phyloP scores from a whole-genome alignment of 140 eudicot species.

The Cichorium intybus region DNA sequence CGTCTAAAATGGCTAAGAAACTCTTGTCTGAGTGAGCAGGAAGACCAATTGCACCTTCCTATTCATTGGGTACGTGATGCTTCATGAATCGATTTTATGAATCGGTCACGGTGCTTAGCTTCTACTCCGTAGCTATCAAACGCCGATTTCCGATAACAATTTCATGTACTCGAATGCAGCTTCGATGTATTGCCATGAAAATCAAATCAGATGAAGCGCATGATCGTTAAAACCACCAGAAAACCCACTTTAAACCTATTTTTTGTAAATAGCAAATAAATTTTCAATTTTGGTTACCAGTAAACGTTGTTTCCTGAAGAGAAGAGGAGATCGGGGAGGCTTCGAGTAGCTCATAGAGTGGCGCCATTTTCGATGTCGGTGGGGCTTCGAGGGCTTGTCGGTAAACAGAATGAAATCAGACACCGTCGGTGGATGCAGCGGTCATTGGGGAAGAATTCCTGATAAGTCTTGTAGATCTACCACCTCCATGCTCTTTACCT shows the following conservation, averaged over 20 bases:
- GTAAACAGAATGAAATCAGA: too few relatives aligned
- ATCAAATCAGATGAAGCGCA: not conserved
- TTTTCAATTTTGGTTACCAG: slow-evolving; percentile 19
- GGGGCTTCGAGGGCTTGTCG: too few relatives aligned
- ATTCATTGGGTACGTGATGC: slow-evolving; percentile 12
- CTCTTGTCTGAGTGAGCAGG: slow-evolving; percentile 30
- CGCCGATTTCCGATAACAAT: slow-evolving; percentile 25
- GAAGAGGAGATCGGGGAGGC: slow-evolving; percentile 29
- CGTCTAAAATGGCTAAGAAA: slow-evolving; percentile 32
- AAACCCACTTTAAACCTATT: not conserved
- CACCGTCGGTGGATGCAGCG: too few relatives aligned
- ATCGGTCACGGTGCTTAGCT: not conserved
- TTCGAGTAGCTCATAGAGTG: slow-evolving; percentile 26
- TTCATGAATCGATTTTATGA: slow-evolving; percentile 21
- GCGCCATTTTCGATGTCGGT: slow-evolving; percentile 20
- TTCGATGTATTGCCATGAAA: slow-evolving; percentile 9
- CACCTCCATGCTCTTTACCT: too few relatives aligned
- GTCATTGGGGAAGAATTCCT: too few relatives aligned
- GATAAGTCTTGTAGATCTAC: too few relatives aligned
- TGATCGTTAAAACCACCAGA: too few relatives aligned
- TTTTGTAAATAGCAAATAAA: not conserved
- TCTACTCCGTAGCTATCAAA: slow-evolving; percentile 34
- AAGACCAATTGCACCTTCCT: slow-evolving; percentile 16
- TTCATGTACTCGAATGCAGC: slow-evolving; percentile 24
- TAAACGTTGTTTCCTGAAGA: slow-evolving; percentile 31